Percentiles rank a stretch among this genome's conserved stretches.
phyloP scores from a whole-genome alignment of 2,329 filamentous ascomycete genomes.

The Aureobasidium sp. region DNA sequence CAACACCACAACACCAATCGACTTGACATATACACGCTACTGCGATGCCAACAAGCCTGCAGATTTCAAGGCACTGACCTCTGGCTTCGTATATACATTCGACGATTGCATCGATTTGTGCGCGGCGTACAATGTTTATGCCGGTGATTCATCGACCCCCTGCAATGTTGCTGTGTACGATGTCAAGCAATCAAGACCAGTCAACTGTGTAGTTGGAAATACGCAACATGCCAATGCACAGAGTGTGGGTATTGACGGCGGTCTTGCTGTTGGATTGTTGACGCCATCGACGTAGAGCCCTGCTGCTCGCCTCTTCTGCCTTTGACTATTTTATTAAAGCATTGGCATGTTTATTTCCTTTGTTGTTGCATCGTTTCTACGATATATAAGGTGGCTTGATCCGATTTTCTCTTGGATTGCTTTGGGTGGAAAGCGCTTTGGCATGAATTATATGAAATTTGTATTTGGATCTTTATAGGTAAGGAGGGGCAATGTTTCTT shows the following conservation, averaged over 20 bases:
- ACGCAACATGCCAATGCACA: conserved; percentile 15
- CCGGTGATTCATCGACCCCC: conserved; percentile 16
- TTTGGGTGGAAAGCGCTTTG: too few species aligned
- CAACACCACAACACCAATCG: conserved; percentile 16
- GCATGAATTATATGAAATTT: too few species aligned
- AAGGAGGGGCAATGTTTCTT: too few species aligned
- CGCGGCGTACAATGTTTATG: conserved; percentile 26
- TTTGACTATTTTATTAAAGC: too few species aligned
- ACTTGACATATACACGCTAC: conserved; percentile 28
- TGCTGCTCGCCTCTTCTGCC: too few species aligned
- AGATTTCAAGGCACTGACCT: conserved; percentile 19
- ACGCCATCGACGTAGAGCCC: background rate
- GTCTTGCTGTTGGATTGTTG: conserved; percentile 18
- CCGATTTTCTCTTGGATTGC: too few species aligned
- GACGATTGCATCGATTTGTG: conserved; percentile 32
- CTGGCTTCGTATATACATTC: conserved; percentile 31
- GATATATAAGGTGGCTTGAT: too few species aligned
- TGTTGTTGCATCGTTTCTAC: too few species aligned
- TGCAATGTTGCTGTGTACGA: conserved; percentile 30
- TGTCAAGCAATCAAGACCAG: conserved; percentile 22
- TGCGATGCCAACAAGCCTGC: conserved; percentile 27
- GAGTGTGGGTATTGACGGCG: conserved; percentile 6
- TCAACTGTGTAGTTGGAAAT: conserved; percentile 26
- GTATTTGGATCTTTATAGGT: too few species aligned
- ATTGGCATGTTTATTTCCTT: too few species aligned